These are phyloP conservation scores for Phytophthora cryptogea DNA, from an alignment of 352 stramenopile species.

Conservation along the genomic window DNA sequence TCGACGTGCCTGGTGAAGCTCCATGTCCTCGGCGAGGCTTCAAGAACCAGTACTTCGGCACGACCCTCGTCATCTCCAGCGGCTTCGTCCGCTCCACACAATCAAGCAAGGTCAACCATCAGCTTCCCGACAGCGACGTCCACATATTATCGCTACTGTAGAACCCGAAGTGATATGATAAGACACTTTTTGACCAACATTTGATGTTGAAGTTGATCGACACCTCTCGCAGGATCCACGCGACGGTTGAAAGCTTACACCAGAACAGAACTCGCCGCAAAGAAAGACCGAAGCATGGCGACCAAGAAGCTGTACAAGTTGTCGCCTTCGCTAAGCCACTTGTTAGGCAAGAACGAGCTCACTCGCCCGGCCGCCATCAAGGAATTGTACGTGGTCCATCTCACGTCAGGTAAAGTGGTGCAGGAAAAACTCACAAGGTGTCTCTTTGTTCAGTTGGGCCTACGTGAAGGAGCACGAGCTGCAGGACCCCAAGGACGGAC, in stretches of 20 bases:
- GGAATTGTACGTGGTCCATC: slow-evolving; percentile 67
- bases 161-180: neutral
- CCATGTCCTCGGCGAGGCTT: slow-evolving; percentile 72
- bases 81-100: slow-evolving; percentile 55
- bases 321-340: slow-evolving; percentile 54
- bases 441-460: slow-evolving; percentile 46
- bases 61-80: slow-evolving; percentile 71
- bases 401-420: neutral
- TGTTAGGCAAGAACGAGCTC: slow-evolving; percentile 74
- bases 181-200: neutral
- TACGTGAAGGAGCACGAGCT: slow-evolving; percentile 83
- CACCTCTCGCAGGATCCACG: slow-evolving; percentile 1
- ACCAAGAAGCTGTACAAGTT: slow-evolving; percentile 62
- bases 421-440: neutral
- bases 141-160: slow-evolving; percentile 48
- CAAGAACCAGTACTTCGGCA: slow-evolving; percentile 83
- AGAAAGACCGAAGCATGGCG: slow-evolving; percentile 13
- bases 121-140: slow-evolving; percentile 67
- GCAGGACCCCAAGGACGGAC: slow-evolving; percentile 69
- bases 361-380: slow-evolving; percentile 71
- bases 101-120: slow-evolving; percentile 50
- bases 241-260: slow-evolving; percentile 3
- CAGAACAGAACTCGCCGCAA: neutral
- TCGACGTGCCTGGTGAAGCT: slow-evolving; percentile 37
- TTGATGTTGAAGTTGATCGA: neutral